Percentiles rank a stretch among this genome's conserved stretches.
Evolutionary conservation across 1,139 yeast genomes (phyloP).

Genomic region (Magnusiomyces tetraspermus): DNA sequence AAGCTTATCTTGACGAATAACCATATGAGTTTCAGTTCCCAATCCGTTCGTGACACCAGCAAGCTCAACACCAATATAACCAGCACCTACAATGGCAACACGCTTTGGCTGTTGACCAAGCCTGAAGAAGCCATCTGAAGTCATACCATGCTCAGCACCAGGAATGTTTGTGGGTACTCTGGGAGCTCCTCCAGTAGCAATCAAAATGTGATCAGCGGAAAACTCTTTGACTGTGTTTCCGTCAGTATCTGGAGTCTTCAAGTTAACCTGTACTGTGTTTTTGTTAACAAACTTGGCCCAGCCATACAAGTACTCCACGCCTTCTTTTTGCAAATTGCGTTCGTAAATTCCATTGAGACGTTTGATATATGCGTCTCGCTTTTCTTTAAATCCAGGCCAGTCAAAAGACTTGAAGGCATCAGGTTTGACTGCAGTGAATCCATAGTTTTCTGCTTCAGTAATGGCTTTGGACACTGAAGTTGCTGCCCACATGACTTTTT

Average conservation of each 20-base stretch:
- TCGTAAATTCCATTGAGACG: slow-evolving; percentile 91
- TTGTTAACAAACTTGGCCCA: slow-evolving; percentile 55
- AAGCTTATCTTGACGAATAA: slow-evolving; percentile 85
- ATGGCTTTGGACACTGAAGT: slow-evolving; percentile 75
- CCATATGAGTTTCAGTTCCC: slow-evolving; percentile 81
- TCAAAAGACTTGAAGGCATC: slow-evolving; percentile 48
- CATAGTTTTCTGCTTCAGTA: slow-evolving; percentile 70
- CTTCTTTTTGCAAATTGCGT: slow-evolving; percentile 75
- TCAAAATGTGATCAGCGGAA: slow-evolving; percentile 71
- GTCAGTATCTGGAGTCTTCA: slow-evolving; percentile 22
- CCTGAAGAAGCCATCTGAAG: slow-evolving; percentile 86
- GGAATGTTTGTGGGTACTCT: slow-evolving; percentile 58
- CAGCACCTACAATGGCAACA: slow-evolving; percentile 96
- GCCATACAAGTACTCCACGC: slow-evolving; percentile 83
- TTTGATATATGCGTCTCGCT: slow-evolving; percentile 83
- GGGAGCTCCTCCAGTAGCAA: slow-evolving; percentile 93
- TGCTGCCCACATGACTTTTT: slow-evolving; percentile 98
- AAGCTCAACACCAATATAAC: slow-evolving; percentile 94
- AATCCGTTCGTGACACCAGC: no score
- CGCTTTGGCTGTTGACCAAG: slow-evolving; percentile 74
- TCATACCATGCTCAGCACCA: slow-evolving; percentile 76
- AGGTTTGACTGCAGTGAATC: slow-evolving; percentile 49
- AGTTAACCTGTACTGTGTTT: slow-evolving; percentile 64
- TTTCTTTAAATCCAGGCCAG: slow-evolving; percentile 71
- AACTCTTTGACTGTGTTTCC: slow-evolving; percentile 45